These are phyloP conservation scores for Medicago arabica DNA, from an alignment of 306 rosid genomes.

Conservation along the genomic window DNA sequence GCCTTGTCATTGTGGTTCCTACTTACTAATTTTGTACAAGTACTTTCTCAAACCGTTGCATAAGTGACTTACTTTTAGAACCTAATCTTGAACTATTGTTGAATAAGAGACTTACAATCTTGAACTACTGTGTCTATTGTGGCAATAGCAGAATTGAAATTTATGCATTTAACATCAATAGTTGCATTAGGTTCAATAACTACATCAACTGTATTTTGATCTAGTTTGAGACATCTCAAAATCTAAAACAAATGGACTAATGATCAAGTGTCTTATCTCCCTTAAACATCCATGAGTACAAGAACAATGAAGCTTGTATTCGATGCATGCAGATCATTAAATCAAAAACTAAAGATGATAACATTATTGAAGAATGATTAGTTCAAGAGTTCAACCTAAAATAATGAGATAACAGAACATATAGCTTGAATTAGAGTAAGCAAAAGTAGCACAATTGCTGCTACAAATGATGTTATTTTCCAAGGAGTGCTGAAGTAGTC, in stretches of 20 bases:
- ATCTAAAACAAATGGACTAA: neutral
- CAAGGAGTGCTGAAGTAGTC: conserved; percentile 47
- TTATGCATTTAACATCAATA: neutral
- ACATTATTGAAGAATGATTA: neutral
- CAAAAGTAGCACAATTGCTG: conserved; percentile 35
- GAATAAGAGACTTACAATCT: neutral
- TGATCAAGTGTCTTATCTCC: neutral
- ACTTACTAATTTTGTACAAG: neutral
- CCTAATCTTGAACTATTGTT: neutral
- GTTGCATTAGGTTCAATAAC: neutral
- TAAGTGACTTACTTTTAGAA: neutral
- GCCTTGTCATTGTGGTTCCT: neutral
- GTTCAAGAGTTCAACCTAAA: neutral
- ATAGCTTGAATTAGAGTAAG: conserved; percentile 38
- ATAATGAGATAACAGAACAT: conserved; percentile 34
- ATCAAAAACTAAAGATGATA: neutral
- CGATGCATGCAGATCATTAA: too few species aligned
- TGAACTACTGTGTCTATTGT: neutral
- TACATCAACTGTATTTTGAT: neutral
- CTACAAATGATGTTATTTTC: conserved; percentile 28
- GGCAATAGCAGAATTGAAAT: neutral
- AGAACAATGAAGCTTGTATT: too few species aligned
- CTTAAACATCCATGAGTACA: too few species aligned
- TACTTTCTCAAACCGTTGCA: neutral
- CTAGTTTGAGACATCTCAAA: neutral